Conservation (phyloP, 2,329 filamentous ascomycete species). For the Endoconidiophora polonica region DNA sequence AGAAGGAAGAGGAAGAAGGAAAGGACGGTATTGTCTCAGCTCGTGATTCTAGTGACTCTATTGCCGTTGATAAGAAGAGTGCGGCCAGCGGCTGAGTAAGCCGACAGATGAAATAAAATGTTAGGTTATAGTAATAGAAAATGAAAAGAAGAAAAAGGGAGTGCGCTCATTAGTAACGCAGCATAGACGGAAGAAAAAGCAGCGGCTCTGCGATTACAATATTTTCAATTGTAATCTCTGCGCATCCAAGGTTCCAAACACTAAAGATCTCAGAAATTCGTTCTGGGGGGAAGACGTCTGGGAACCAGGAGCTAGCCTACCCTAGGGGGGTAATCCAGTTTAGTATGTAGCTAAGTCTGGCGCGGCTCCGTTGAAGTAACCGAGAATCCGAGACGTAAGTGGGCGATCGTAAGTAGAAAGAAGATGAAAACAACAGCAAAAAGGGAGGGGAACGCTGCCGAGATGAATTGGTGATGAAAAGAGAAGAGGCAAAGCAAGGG, state of each 20-base stretch:
- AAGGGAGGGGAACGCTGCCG: background rate
- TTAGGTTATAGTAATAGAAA: background rate
- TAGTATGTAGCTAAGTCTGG: background rate
- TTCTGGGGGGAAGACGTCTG: too few species aligned
- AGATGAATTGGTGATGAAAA: background rate
- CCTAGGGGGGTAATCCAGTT: too few species aligned
- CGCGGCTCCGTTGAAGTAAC: constrained; percentile 4
- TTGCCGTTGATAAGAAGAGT: background rate
- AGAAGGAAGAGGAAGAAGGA: background rate
- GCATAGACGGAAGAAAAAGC: background rate
- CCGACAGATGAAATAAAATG: background rate
- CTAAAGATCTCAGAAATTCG: constrained; percentile 5
- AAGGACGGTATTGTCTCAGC: background rate
- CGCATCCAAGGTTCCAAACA: constrained; percentile 4
- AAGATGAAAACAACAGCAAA: background rate
- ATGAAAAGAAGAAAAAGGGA: background rate
- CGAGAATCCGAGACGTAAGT: constrained; percentile 10
- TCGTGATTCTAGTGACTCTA: background rate
- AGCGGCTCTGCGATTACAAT: too few species aligned
- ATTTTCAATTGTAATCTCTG: background rate
- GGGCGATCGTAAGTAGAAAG: constrained; percentile 2
- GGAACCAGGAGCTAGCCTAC: too few species aligned
- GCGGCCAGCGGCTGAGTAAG: background rate
- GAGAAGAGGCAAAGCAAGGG: too few species aligned
- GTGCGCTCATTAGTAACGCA: background rate